Evolutionary conservation across 768 basidiomycete species (phyloP).

Genomic region (Auricularia auricula-judae): DNA sequence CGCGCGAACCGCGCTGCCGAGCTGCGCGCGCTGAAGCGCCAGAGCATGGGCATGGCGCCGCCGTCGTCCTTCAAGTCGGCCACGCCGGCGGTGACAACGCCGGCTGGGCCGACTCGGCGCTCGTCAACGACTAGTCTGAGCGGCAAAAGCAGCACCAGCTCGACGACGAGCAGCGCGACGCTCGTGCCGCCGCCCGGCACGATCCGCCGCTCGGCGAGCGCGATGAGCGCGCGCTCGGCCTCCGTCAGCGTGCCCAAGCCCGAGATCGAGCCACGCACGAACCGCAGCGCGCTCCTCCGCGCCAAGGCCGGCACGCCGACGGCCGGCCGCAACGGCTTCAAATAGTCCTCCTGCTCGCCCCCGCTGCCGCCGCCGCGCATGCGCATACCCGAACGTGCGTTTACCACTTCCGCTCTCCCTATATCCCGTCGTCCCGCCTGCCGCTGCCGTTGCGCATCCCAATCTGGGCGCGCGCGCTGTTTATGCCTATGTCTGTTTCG

Average conservation of each 20-base stretch:
- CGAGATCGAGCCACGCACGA: slow-evolving; percentile 54
- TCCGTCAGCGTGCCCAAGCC: slow-evolving; percentile 43
- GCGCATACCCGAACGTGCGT: neutral
- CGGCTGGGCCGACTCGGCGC: neutral
- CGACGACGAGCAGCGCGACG: slow-evolving; percentile 7
- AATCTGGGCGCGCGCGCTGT: no score
- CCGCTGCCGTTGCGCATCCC: no score
- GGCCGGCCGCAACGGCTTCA: neutral
- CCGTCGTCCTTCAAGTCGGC: slow-evolving; percentile 3
- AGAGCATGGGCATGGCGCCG: slow-evolving; percentile 20
- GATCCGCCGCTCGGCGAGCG: neutral
- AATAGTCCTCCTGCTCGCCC: neutral
- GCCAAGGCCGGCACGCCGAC: slow-evolving; percentile 46
- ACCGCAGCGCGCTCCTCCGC: slow-evolving; percentile 62
- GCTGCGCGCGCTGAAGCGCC: slow-evolving; percentile 19
- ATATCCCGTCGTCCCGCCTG: no score
- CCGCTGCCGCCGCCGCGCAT: no score
- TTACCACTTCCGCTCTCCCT: neutral
- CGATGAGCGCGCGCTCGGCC: slow-evolving; percentile 7
- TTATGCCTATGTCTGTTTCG: no score
- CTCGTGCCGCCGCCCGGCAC: slow-evolving; percentile 5
- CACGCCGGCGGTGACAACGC: neutral
- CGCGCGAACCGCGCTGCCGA: slow-evolving; percentile 69
- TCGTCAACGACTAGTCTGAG: slow-evolving; percentile 17
- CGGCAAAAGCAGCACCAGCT: slow-evolving; percentile 12